These are phyloP conservation scores for Adenanthera pavonina DNA, from an alignment of 306 rosid genomes.

Conservation along the genomic window DNA sequence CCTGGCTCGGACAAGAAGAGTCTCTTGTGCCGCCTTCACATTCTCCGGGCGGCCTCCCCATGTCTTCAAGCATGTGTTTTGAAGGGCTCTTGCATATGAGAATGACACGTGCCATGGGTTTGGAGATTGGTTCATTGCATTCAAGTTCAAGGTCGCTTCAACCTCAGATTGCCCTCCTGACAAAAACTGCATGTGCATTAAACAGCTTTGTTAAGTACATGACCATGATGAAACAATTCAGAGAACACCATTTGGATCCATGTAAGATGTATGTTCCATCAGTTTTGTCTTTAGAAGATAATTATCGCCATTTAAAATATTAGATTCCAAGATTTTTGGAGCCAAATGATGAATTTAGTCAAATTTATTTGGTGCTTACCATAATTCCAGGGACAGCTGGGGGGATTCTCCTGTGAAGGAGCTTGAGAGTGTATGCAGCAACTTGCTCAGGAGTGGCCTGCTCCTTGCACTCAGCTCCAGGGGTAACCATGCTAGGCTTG, in stretches of 20 bases:
- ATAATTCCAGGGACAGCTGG: slow-evolving; percentile 97
- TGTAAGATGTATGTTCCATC: neutral
- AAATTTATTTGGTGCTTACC: slow-evolving; percentile 51
- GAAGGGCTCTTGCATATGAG: slow-evolving; percentile 98
- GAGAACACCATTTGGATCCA: neutral
- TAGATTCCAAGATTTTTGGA: neutral
- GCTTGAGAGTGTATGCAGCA: slow-evolving; percentile 85
- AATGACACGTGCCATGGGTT: slow-evolving; percentile 99
- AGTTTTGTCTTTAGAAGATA: neutral
- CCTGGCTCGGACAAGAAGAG: slow-evolving; percentile 77
- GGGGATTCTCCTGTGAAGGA: slow-evolving; percentile 86
- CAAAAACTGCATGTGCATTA: slow-evolving; percentile 66
- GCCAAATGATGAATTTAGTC: neutral
- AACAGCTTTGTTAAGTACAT: slow-evolving; percentile 21
- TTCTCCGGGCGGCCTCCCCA: slow-evolving; percentile 95
- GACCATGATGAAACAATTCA: neutral
- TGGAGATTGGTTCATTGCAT: slow-evolving; percentile 77
- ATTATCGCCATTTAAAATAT: neutral
- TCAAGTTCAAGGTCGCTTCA: slow-evolving; percentile 93
- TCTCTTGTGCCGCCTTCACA: slow-evolving; percentile 85
- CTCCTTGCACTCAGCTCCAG: slow-evolving; percentile 87
- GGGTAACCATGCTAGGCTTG: slow-evolving; percentile 99
- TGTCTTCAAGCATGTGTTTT: slow-evolving; percentile 86
- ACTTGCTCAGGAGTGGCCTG: slow-evolving; percentile 76
- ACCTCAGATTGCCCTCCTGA: slow-evolving; percentile 99